Base-by-base conservation (phyloP, 2,329 filamentous ascomycete species). In the Penicillium sp. region DNA sequence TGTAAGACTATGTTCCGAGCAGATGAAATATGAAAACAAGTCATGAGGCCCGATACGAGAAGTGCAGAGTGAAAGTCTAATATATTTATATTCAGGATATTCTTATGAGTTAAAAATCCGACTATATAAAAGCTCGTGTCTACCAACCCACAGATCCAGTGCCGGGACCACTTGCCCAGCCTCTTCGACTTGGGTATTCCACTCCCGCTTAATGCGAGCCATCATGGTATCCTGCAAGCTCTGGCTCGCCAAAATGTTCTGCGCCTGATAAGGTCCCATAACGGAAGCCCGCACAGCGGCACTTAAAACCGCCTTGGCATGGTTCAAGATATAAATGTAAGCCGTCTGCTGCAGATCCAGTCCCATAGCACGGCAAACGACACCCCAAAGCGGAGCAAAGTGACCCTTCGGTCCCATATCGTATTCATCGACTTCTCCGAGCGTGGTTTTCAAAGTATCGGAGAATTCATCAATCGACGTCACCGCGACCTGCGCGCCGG, bases 41-140 rank as follows among this genome's bases (percentile, higher is more conserved):
- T 56, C 65, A 59, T 61, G 53, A 68, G 65, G 14, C 19, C 4
- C 16, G 11, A 35, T 33, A 35, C 10, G 26, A 39, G 4, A 16
- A 54, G 57, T 60, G 35, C 33, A 42, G 21, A 27, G n/a, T 24
- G 31, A 13, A 54, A 16, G 19, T 27, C 21, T 45, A 49, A 35
- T 37, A 24, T 48, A 37, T 47, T 26, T 24, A 24, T 33, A 42
- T 39, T 27, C 8, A 13, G 19, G 22, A 22, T 33, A 16, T 9
- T 19, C 13, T 76, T 65, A 87, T 50, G 85, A 87, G 73, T 88
- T 88, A 71, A 88, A 88, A 55, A 88, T 88, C 58, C 86, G 77
- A 65, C 84, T 87, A 70, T 88, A 88, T 42, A 88, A 72, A 68
- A 87, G 75, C 72, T 88, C 85, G 71, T 88, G 85, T 61, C 86